phyloP scores from a whole-genome alignment of 306 rosid genomes.

The Echinosophora koreensis region DNA sequence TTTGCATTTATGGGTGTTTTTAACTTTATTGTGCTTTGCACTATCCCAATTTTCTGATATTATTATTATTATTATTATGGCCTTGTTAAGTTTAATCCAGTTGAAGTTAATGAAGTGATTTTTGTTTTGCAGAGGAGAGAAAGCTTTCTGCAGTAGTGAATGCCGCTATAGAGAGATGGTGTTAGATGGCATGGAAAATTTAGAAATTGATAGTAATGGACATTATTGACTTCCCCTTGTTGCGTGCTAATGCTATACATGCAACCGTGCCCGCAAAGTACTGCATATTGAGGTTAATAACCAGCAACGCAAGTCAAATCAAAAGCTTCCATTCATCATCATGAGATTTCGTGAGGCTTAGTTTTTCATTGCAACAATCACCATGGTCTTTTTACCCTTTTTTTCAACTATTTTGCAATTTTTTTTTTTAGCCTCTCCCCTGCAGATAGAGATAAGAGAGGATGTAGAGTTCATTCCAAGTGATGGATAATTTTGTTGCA shows the following conservation, averaged over 20 bases:
- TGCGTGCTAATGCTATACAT: constrained; percentile 11
- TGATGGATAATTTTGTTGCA: constrained; percentile 56
- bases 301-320: constrained; percentile 43
- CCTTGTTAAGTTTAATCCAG: background rate
- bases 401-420: background rate
- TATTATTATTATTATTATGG: background rate
- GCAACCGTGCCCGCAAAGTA: constrained; percentile 23
- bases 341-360: constrained; percentile 30
- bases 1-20: constrained; percentile 8
- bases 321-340: constrained; percentile 42
- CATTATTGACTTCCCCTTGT: constrained; percentile 31
- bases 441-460: constrained; percentile 71
- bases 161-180: constrained; percentile 86
- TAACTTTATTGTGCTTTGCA: background rate
- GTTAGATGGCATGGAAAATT: constrained; percentile 62
- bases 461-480: constrained; percentile 55
- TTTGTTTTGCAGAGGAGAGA: constrained; percentile 80
- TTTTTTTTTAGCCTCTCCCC: constrained; percentile 47
- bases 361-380: constrained; percentile 24
- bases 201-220: constrained; percentile 51
- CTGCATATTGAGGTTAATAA: constrained; percentile 38
- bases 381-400: too few relatives aligned
- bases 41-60: background rate
- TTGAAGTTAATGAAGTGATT: too few relatives aligned
- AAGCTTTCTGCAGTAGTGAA: constrained; percentile 84